Conservation (phyloP, 2,329 filamentous ascomycete genomes). For the Cladosporium austrohemisphaericum region DNA sequence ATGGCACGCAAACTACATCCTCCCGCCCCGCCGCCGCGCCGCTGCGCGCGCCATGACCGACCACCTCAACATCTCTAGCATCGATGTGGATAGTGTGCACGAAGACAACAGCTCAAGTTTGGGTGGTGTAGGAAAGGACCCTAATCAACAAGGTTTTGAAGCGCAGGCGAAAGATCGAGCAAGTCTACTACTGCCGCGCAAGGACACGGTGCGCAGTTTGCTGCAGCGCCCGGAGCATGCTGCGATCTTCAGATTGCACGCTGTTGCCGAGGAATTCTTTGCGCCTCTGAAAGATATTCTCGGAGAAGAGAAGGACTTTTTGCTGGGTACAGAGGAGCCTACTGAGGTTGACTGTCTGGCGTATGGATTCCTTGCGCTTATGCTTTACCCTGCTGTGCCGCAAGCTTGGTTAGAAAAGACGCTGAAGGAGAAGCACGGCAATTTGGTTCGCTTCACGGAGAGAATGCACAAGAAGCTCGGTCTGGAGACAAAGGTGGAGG, state of each 20-base stretch:
- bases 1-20: slow-evolving; percentile 84
- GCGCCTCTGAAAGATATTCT: slow-evolving; percentile 65
- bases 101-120: slow-evolving; percentile 34
- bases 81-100: slow-evolving; percentile 43
- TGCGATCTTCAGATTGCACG: slow-evolving; percentile 71
- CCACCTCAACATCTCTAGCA: slow-evolving; percentile 45
- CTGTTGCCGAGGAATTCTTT: slow-evolving; percentile 67
- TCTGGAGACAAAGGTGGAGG: slow-evolving; percentile 25
- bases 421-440: slow-evolving; percentile 48
- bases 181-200: slow-evolving; percentile 53
- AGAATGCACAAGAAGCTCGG: slow-evolving; percentile 29
- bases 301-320: slow-evolving; percentile 49
- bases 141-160: slow-evolving; percentile 27
- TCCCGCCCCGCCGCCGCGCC: slow-evolving; percentile 69
- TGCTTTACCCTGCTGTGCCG: slow-evolving; percentile 60
- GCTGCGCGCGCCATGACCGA: slow-evolving; percentile 65
- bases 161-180: slow-evolving; percentile 35
- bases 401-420: slow-evolving; percentile 60
- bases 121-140: slow-evolving; percentile 28
- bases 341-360: slow-evolving; percentile 74
- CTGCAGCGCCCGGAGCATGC: slow-evolving; percentile 66
- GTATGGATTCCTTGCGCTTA: slow-evolving; percentile 73
- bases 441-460: slow-evolving; percentile 37
- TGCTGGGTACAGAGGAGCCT: slow-evolving; percentile 52
- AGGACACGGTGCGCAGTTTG: slow-evolving; percentile 57